Conservation (phyloP, 495 filamentous ascomycete genomes). For the Penicillium parvum region DNA sequence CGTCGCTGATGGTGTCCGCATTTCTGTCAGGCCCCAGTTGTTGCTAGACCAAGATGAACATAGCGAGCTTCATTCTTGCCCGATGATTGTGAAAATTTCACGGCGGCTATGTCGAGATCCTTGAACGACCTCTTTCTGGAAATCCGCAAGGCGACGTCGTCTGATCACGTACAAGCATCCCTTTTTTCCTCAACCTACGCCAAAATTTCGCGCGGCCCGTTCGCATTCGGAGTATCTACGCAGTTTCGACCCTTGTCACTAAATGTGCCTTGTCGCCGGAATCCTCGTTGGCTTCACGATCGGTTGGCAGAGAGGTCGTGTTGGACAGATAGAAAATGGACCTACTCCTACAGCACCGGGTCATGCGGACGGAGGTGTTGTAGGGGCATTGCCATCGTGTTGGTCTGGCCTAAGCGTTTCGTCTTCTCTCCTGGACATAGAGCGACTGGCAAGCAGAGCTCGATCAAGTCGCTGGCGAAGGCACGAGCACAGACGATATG, state of each 20-base stretch:
- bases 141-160: background rate
- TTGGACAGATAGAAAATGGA: background rate
- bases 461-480: background rate
- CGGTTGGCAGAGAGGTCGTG: conserved; percentile 1
- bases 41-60: too few relatives aligned
- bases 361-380: too few relatives aligned
- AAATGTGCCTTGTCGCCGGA: conserved; percentile 1
- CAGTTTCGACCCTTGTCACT: background rate
- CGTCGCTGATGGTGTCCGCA: background rate
- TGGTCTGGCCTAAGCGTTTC: too few relatives aligned
- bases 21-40: too few relatives aligned
- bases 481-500: background rate
- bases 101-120: background rate
- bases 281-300: background rate
- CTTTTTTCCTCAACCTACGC: background rate
- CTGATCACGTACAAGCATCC: background rate
- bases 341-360: too few relatives aligned
- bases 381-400: too few relatives aligned
- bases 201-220: background rate
- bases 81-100: background rate
- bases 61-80: background rate
- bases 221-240: background rate
- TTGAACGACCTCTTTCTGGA: background rate
- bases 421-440: background rate
- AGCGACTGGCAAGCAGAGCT: background rate